Conservation (phyloP, 768 basidiomycete genomes). For the Serendipita sp. region DNA sequence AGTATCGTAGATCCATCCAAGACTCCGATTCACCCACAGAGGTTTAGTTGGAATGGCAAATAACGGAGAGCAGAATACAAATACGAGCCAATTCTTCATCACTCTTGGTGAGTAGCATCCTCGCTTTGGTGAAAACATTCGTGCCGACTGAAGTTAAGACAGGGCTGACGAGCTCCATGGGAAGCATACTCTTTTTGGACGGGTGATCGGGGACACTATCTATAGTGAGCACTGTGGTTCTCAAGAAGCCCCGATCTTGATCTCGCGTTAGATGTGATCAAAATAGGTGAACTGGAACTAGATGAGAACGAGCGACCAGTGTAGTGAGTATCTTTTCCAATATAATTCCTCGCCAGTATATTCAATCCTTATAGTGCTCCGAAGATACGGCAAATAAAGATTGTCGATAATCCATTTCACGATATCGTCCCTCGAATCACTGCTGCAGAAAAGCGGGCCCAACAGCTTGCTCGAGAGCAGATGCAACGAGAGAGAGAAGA, state of each 20-base stretch:
- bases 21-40: conserved; percentile 75
- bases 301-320: conserved; percentile 58
- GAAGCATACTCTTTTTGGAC: conserved; percentile 91
- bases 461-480: conserved; percentile 63
- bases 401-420: conserved; percentile 85
- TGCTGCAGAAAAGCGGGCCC: conserved; percentile 73
- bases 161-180: conserved; percentile 84
- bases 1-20: conserved; percentile 45
- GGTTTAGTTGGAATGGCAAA: conserved; percentile 94
- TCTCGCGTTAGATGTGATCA: conserved; percentile 53
- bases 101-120: conserved; percentile 51
- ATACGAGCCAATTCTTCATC: conserved; percentile 90
- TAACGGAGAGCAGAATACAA: conserved; percentile 67
- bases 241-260: conserved; percentile 7
- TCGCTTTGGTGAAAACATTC: conserved; percentile 5
- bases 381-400: conserved; percentile 68
- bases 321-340: conserved; percentile 37
- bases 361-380: conserved; percentile 45
- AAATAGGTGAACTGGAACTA: conserved; percentile 77
- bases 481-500: conserved; percentile 68
- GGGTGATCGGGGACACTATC: conserved; percentile 71
- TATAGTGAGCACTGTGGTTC: conserved; percentile 45
- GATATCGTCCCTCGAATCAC: conserved; percentile 96
- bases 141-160: conserved; percentile 29
- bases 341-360: background rate